Evolutionary conservation across 2,329 filamentous ascomycete genomes (phyloP).

Genomic region (Aspergillus neoniger): DNA sequence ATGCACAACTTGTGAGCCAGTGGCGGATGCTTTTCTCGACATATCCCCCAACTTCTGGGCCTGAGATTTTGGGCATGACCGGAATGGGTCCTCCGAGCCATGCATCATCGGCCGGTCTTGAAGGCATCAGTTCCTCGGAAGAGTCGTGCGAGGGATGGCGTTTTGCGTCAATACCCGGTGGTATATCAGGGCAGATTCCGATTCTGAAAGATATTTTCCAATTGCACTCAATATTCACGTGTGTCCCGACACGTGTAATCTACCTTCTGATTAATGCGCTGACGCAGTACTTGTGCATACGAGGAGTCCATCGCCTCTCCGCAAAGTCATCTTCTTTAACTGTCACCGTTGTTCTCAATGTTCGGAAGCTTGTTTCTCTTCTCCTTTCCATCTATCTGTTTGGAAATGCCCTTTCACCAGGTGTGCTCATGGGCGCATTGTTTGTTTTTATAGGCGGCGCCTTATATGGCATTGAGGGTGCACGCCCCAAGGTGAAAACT

Average conservation of each 20-base stretch:
- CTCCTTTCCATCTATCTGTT: conserved; percentile 92
- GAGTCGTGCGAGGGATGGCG: background rate
- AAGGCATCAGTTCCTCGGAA: background rate
- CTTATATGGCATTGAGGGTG: conserved; percentile 76
- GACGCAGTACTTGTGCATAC: conserved; percentile 93
- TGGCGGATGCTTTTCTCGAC: conserved; percentile 38
- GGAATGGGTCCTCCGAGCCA: background rate
- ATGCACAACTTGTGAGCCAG: conserved; percentile 38
- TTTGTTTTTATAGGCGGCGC: conserved; percentile 91
- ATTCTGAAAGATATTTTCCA: background rate
- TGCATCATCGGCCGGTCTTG: background rate
- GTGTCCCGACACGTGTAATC: conserved; percentile 38
- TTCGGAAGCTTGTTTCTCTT: conserved; percentile 89
- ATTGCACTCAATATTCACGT: conserved; percentile 28
- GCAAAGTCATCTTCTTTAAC: conserved; percentile 87
- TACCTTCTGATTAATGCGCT: conserved; percentile 60
- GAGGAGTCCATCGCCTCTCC: conserved; percentile 91
- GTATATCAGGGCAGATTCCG: background rate
- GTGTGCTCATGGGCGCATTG: conserved; percentile 77
- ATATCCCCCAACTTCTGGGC: conserved; percentile 32
- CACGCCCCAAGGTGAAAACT: conserved; percentile 33
- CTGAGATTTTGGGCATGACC: conserved; percentile 11
- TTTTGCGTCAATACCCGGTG: background rate
- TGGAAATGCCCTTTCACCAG: conserved; percentile 74
- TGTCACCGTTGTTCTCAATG: conserved; percentile 93